phyloP scores from a whole-genome alignment of 345 rosid genomes.

The Hibiscus tridactylites region DNA sequence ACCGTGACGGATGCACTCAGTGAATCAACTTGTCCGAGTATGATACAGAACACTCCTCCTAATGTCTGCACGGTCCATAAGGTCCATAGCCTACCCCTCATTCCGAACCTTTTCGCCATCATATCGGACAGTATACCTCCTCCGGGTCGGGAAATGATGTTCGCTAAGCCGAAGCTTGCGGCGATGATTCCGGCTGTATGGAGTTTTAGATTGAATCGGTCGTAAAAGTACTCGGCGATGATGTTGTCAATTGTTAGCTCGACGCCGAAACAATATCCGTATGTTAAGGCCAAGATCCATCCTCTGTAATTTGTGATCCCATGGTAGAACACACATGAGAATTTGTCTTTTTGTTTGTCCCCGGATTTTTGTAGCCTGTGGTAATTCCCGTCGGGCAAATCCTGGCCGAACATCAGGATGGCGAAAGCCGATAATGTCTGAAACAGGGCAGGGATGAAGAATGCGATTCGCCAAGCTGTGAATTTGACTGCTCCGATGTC shows the following conservation, averaged over 20 bases:
- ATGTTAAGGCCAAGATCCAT: constrained; percentile 81
- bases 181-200: constrained; percentile 84
- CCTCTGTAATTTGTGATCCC: constrained; percentile 71
- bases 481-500: constrained; percentile 54
- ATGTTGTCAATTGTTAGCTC: constrained; percentile 82
- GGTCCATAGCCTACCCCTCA: constrained; percentile 86
- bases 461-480: constrained; percentile 87
- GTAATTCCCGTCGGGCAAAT: constrained; percentile 75
- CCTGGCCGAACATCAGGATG: constrained; percentile 66
- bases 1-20: constrained; percentile 43
- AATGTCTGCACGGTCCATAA: constrained; percentile 67
- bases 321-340: constrained; percentile 35
- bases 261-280: constrained; percentile 89
- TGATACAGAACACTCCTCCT: constrained; percentile 61
- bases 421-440: constrained; percentile 67
- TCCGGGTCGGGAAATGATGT: constrained; percentile 60
- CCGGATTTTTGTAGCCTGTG: constrained; percentile 50
- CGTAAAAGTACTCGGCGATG: constrained; percentile 80
- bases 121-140: constrained; percentile 69
- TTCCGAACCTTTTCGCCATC: constrained; percentile 57
- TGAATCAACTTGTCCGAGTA: constrained; percentile 33
- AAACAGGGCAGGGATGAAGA: constrained; percentile 72
- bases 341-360: constrained; percentile 50
- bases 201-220: constrained; percentile 61
- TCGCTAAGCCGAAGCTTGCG: constrained; percentile 82